Evolutionary conservation across 2,329 filamentous ascomycete genomes (phyloP).

Genomic region (Sporothrix humicola): DNA sequence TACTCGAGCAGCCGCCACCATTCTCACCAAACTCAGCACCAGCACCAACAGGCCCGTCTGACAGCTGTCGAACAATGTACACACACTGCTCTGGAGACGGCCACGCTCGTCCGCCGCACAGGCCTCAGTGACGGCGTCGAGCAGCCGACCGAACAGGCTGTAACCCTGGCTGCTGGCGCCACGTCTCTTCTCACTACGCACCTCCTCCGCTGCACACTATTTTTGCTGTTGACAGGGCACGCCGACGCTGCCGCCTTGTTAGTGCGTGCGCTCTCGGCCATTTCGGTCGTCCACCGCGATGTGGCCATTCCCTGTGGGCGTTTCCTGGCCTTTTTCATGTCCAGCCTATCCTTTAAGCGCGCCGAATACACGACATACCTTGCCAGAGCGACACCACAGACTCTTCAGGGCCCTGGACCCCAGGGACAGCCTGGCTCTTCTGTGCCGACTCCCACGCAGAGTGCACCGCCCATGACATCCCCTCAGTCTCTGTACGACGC

Average conservation of each 20-base stretch:
- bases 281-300: slow-evolving; percentile 69
- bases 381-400: slow-evolving; percentile 43
- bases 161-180: slow-evolving; percentile 52
- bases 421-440: too few relatives aligned
- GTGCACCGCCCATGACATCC: slow-evolving; percentile 36
- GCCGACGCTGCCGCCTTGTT: slow-evolving; percentile 75
- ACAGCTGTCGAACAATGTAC: slow-evolving; percentile 80
- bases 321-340: slow-evolving; percentile 81
- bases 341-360: slow-evolving; percentile 64
- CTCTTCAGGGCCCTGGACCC: background rate
- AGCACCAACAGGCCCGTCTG: slow-evolving; percentile 56
- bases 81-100: slow-evolving; percentile 76
- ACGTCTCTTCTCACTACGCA: slow-evolving; percentile 80
- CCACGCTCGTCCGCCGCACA: slow-evolving; percentile 70
- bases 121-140: background rate
- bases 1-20: background rate
- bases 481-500: slow-evolving; percentile 45
- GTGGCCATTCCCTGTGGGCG: slow-evolving; percentile 70
- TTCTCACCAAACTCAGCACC: background rate
- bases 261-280: slow-evolving; percentile 70
- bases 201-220: slow-evolving; percentile 83
- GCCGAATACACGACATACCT: slow-evolving; percentile 47
- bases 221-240: slow-evolving; percentile 76
- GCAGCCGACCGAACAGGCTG: slow-evolving; percentile 49
- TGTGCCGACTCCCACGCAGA: slow-evolving; percentile 34